Percentiles rank a stretch among this genome's conserved stretches.
These are phyloP conservation scores for Alloteropsis semialata DNA, from an alignment of 176 grass and related monocot genomes.

Conservation along the genomic window DNA sequence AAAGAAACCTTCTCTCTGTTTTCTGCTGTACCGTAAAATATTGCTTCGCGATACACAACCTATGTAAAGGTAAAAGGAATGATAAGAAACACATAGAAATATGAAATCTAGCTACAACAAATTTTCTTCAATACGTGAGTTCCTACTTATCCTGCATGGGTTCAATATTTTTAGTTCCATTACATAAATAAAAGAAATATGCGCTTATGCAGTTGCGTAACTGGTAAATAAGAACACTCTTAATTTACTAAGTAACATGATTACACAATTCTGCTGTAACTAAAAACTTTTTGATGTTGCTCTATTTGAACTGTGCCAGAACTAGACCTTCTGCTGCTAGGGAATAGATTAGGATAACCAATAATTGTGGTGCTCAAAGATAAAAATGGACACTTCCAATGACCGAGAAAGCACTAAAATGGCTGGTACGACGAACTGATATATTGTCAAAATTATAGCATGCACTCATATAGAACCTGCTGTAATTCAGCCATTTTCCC, in stretches of 20 bases:
- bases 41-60: conserved; percentile 83
- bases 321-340: neutral
- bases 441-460: neutral
- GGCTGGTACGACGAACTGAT: neutral
- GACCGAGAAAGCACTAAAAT: neutral
- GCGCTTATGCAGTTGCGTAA: conserved; percentile 12
- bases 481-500: neutral
- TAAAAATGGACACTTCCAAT: neutral
- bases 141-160: neutral
- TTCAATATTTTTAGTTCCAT: neutral
- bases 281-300: neutral
- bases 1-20: conserved; percentile 56
- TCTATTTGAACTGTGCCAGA: neutral
- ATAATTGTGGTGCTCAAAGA: conserved; percentile 2
- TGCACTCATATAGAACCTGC: neutral
- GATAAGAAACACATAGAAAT: conserved; percentile 27
- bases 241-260: neutral
- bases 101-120: neutral
- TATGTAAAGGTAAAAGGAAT: conserved; percentile 38
- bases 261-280: neutral
- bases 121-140: neutral
- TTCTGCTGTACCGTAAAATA: conserved; percentile 72
- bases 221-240: conserved; percentile 1
- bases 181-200: conserved; percentile 8
- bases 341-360: neutral